These are phyloP conservation scores for Pyrenula massariospora DNA, from an alignment of 495 filamentous ascomycete species.

Conservation along the genomic window DNA sequence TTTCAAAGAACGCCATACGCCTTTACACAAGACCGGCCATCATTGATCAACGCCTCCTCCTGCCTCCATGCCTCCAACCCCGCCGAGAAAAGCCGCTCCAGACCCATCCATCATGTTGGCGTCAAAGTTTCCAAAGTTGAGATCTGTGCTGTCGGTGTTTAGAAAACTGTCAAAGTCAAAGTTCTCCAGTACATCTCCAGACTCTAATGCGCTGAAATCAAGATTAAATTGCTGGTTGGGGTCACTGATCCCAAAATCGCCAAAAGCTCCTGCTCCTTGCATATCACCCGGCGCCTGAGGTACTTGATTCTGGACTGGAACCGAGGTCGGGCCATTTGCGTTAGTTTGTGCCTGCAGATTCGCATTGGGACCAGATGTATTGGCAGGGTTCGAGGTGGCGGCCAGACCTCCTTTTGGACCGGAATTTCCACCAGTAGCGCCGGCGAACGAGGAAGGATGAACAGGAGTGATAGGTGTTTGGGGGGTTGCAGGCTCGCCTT, in stretches of 20 bases:
- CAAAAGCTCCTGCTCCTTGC: conserved; percentile 16
- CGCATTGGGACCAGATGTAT: conserved; percentile 34
- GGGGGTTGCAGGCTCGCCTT: conserved; percentile 61
- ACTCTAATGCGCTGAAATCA: conserved; percentile 50
- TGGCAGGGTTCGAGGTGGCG: conserved; percentile 27
- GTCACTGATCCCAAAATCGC: not conserved
- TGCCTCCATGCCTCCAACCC: not conserved
- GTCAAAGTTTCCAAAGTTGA: conserved; percentile 23
- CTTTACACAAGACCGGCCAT: not conserved
- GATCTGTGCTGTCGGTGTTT: conserved; percentile 43
- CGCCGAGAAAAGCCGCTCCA: not conserved
- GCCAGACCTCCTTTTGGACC: conserved; percentile 31
- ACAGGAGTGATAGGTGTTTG: conserved; percentile 81
- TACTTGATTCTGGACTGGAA: conserved; percentile 19
- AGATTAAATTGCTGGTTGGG: conserved; percentile 28
- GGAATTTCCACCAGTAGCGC: conserved; percentile 7
- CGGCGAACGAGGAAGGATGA: conserved; percentile 50
- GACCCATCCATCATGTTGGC: not conserved
- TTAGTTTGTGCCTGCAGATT: conserved; percentile 22
- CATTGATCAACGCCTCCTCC: not conserved
- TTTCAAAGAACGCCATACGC: no score
- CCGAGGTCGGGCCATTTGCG: conserved; percentile 27
- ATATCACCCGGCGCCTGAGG: conserved; percentile 20
- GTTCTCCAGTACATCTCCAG: conserved; percentile 66
- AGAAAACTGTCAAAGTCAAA: conserved; percentile 98